Conservation (phyloP, 352 stramenopile genomes). For the Phytophthora cryptogea region DNA sequence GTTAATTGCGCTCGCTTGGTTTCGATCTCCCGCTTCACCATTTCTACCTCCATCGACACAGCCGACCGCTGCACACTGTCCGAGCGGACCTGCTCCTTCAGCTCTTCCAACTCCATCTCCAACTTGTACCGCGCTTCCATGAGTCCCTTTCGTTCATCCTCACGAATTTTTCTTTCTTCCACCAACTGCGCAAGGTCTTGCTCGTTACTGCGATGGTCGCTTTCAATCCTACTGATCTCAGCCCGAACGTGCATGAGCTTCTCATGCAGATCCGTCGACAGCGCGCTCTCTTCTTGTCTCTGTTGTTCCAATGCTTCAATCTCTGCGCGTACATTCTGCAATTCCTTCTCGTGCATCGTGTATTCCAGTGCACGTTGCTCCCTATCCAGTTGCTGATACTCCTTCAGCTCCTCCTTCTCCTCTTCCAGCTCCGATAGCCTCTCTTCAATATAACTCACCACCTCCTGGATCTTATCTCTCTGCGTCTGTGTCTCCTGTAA, state of each 20-base stretch:
- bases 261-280: slow-evolving; percentile 69
- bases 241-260: slow-evolving; percentile 59
- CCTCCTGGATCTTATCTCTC: slow-evolving; percentile 96
- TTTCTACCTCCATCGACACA: slow-evolving; percentile 54
- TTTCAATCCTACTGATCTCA: slow-evolving; percentile 62
- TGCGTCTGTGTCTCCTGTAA: slow-evolving; percentile 96
- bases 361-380: slow-evolving; percentile 97
- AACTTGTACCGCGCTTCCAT: slow-evolving; percentile 81
- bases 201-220: slow-evolving; percentile 41
- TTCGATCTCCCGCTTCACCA: slow-evolving; percentile 63
- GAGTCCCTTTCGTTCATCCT: slow-evolving; percentile 77
- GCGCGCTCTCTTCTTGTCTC: slow-evolving; percentile 50
- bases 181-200: slow-evolving; percentile 59
- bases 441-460: slow-evolving; percentile 95
- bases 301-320: slow-evolving; percentile 77
- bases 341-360: slow-evolving; percentile 93
- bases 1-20: slow-evolving; percentile 54
- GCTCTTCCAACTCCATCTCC: slow-evolving; percentile 80
- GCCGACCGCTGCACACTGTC: slow-evolving; percentile 51
- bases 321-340: slow-evolving; percentile 62
- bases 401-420: slow-evolving; percentile 98
- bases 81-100: slow-evolving; percentile 59
- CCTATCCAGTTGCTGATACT: slow-evolving; percentile 96
- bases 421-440: slow-evolving; percentile 94
- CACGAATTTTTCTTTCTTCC: slow-evolving; percentile 53